Evolutionary conservation across 495 filamentous ascomycete genomes (phyloP), one percentile per base, ranked within the genome.

Genomic region (Immersiella caudata): DNA sequence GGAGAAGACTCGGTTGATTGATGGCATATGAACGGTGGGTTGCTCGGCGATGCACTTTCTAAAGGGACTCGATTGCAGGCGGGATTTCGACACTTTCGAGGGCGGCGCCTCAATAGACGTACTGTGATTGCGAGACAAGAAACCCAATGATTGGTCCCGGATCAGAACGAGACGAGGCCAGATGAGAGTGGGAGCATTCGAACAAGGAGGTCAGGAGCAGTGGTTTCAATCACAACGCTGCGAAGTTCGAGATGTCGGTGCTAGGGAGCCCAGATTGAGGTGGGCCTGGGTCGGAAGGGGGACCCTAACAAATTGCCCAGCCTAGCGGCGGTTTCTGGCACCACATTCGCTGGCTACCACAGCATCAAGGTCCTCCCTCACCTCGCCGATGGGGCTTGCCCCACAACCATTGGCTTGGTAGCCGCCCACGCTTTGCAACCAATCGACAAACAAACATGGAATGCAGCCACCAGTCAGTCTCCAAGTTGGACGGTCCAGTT

Each of bases 1-100:
- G 62, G 26, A 64, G 62, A 52, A 52, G 62, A 52, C 62, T 54
- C 64, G 56, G 64, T 60, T 66, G 64, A 60, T 60, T 60, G 64
- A 60, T 29, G 25, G 64, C n/a, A 66, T 52, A 66, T 51, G 55
- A 33, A 36, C 33, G 29, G 55, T 36, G 64, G 55, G 49, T 54
- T 24, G 35, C 3, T 26, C 11, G 16, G 29, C 35, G 52, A 57
- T 11, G 16, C 21, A 58, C 18, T 16, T 21, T 9, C 24, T 24
- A 59, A 26, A 8, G 29, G 29, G 29, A 12, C 57, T 33, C 27
- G 27, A 59, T 59, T 22, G 57, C 18, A 12, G 8, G 0, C 8
- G 25, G 12, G 6, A 4, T 14, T 35, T 27, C 16, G 21, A 55
- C 29, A 33, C 24, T 55, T 55, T 55, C 51, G 40, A 46, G 40